Evolutionary conservation across 2,329 filamentous ascomycete genomes (phyloP), one percentile per base, ranked within the genome.

Genomic region (Coniochaeta sp.): DNA sequence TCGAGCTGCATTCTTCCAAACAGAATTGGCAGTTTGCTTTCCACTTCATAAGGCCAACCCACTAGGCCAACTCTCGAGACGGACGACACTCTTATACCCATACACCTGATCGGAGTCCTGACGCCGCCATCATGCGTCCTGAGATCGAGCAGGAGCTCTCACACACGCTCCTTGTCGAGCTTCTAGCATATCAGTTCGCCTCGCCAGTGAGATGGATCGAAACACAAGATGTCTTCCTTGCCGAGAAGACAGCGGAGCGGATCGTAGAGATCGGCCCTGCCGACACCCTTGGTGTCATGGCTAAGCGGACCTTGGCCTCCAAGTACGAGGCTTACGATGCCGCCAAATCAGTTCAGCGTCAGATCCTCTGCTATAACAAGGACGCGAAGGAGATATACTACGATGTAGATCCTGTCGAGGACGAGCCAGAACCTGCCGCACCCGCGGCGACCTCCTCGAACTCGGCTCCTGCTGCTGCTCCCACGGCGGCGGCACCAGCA

Each of bases 301-400:
- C 95, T 66, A 96, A 93, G 82, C 86, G 93, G 69, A 99, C 95
- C 59, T 79, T 99, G 64, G 91, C 93, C 63, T 93, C 92, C 72
- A 98, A 98, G 78, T 99, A 98, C 76, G 95, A 99, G 81, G 93
- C 93, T 64, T 96, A 97, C 77, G 95, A 99, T 77, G 95, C 95
- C 60, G 95, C 95, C 63, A 93, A 93, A 71, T 97, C 93, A 8
- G 89, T 98, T 50, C 93, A 97, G 78, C 87, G 95, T 74, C 93
- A 98, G 76, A 97, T 99, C 73, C 85, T 99, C 61, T 98, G 95
- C 82, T 99, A 98, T 81, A 98, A 96, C 82, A 99, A 99, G 77
- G 95, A 99, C 72, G 90, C 92, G 60, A 98, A 97, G 76, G 95
- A 99, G 76, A 99, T 99, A 66, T 99, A 99, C 81, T 99, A 99